Evolutionary conservation across 768 basidiomycete species (phyloP).

Genomic region (Botryobasidium botryosum): DNA sequence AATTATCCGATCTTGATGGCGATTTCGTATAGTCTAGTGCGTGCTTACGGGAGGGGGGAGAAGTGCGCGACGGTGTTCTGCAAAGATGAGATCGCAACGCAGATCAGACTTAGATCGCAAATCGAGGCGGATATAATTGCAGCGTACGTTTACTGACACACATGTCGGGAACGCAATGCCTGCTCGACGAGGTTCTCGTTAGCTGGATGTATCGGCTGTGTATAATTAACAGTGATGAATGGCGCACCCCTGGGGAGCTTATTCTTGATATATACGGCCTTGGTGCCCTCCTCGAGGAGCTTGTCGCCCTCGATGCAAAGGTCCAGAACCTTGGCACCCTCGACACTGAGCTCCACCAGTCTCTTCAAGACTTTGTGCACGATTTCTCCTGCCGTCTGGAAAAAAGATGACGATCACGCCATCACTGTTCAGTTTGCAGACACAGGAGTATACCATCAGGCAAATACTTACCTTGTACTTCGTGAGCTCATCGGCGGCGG

Average conservation of each 20-base stretch:
- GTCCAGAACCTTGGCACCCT: conserved; percentile 75
- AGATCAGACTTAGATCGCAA: not conserved
- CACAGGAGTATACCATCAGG: conserved; percentile 14
- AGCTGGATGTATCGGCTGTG: too few species aligned
- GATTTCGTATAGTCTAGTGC: too few species aligned
- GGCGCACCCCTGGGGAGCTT: conserved; percentile 85
- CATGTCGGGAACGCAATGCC: conserved; percentile 90
- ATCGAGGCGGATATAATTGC: not conserved
- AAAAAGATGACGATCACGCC: not conserved
- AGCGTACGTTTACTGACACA: conserved; percentile 59
- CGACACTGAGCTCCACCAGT: conserved; percentile 55
- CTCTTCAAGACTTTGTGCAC: conserved; percentile 71
- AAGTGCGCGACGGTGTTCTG: conserved; percentile 80
- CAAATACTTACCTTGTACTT: conserved; percentile 57
- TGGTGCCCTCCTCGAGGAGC: conserved; percentile 73
- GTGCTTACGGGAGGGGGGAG: conserved; percentile 82
- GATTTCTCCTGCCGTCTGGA: conserved; percentile 80
- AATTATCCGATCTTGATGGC: too few species aligned
- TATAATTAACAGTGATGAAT: too few species aligned
- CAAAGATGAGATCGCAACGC: too few species aligned
- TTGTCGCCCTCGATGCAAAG: conserved; percentile 88
- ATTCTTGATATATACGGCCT: conserved; percentile 75
- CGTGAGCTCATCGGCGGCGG: conserved; percentile 37
- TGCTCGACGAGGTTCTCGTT: conserved; percentile 17
- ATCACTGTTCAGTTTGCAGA: not conserved